Base-by-base conservation (phyloP, 768 basidiomycete genomes). In the Boletus subcaerulescens region DNA sequence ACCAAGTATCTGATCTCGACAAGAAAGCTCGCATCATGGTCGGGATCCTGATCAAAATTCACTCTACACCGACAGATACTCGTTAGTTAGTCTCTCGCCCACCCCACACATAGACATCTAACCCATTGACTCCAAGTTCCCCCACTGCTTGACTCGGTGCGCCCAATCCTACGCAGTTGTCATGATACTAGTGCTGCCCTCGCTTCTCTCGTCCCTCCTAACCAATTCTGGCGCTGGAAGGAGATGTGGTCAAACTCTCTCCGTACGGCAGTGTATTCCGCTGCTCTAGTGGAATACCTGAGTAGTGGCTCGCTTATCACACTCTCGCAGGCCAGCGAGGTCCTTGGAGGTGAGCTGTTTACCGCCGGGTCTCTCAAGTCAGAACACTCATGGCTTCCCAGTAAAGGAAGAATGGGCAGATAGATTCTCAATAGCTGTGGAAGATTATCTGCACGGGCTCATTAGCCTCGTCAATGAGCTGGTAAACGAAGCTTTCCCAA, bases 161-260 rank as follows among this genome's bases (percentile, higher is more conserved):
- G 73, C 38, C 84, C 86, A 2, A 72, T 81, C 10, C 65, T 91
- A 29, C 63, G 70, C 12, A 79, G 79, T 58, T 91, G 84, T 59
- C 73, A 73, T 53, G 80, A 77, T 18, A 78, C 74, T 9, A 78
- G 68, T 11, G 71, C 74, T 22, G 74, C 75, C 1, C 71, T 93
- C n/a, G 84, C 83, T 7, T 70, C 63, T 6, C 75, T 85, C 32
- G 74, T 90, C 24, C 90, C 90, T 29, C 76, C 75, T 31, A 82
- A 87, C 60, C 87, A 91, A 59, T 84, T 89, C 57, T 92, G 90
- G 90, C 77, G 83, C 52, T 92, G 87, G 87, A 90, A 87, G 66
- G 88, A 91, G 24, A 82, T 88, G 82, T 91, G 89, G 89, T 77
- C 80, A 1, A 83, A 81, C 62, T 84, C 87, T 4, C 67, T 91